phyloP scores from a whole-genome alignment of 1,284 basidiomycete genomes.

The Trichosporon sp. region DNA sequence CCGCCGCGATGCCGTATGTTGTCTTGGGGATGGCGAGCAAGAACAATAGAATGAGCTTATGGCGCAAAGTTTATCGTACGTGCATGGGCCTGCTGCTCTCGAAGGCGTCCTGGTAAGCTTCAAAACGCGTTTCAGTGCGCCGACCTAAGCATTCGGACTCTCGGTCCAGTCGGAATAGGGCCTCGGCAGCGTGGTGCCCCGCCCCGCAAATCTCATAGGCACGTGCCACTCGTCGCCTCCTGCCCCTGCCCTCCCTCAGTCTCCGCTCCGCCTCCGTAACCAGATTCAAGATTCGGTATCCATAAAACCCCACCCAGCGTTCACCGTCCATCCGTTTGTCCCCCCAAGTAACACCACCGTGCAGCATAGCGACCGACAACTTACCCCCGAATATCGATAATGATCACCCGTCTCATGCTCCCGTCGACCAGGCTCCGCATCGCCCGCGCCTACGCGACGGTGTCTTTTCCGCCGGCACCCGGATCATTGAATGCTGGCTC shows the following conservation, averaged over 20 bases:
- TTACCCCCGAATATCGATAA: not conserved
- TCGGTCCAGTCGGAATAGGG: not conserved
- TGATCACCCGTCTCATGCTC: conserved; percentile 1
- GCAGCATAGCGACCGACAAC: not conserved
- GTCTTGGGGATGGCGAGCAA: not conserved
- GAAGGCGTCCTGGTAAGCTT: not conserved
- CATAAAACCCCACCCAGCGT: not conserved
- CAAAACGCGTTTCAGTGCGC: not conserved
- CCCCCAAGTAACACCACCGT: not conserved
- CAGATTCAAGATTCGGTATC: not conserved
- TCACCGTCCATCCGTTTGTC: not conserved
- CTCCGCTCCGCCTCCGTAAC: not conserved
- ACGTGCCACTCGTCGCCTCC: not conserved
- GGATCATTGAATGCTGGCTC: conserved; percentile 1
- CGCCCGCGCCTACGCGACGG: conserved; percentile 2
- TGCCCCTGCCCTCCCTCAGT: not conserved
- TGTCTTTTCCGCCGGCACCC: not conserved
- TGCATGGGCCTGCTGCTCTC: not conserved
- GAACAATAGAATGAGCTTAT: not conserved
- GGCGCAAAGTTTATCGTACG: not conserved
- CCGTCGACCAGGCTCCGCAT: conserved; percentile 2
- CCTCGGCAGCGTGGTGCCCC: not conserved
- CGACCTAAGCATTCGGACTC: not conserved
- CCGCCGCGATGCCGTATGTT: not conserved
- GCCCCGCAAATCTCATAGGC: not conserved